A percentile compares a stretch with the other conserved stretches of the same genome.
These are phyloP conservation scores for Moringa oleifera DNA, from an alignment of 345 rosid genomes.

Conservation along the genomic window DNA sequence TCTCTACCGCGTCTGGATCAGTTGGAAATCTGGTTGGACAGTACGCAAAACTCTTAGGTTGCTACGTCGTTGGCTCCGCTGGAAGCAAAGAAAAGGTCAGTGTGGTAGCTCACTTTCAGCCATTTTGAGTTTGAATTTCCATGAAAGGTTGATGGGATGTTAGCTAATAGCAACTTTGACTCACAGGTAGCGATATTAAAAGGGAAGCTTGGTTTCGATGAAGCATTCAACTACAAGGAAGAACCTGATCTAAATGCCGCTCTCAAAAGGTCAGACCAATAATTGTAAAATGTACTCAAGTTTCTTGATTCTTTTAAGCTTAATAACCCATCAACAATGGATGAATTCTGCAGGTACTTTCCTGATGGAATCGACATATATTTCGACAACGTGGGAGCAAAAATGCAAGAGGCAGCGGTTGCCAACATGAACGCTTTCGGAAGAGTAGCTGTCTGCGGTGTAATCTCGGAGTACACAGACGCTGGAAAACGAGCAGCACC, in stretches of 20 bases:
- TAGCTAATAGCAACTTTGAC: not conserved
- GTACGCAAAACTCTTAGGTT: constrained; percentile 38
- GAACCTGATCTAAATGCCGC: not conserved
- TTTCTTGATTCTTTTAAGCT: too few species aligned
- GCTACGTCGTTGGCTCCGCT: constrained; percentile 50
- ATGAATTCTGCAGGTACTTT: constrained; percentile 33
- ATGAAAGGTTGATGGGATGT: not conserved
- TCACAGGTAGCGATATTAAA: not conserved
- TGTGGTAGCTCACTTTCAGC: not conserved
- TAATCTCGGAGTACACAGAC: constrained; percentile 39
- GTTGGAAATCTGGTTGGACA: constrained; percentile 54
- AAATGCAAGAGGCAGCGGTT: constrained; percentile 49
- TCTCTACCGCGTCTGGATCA: constrained; percentile 46
- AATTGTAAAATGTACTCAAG: too few species aligned
- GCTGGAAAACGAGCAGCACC: constrained; percentile 32
- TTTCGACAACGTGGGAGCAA: constrained; percentile 55
- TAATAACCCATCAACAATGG: too few species aligned
- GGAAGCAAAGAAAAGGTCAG: constrained; percentile 38
- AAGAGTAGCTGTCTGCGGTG: constrained; percentile 49
- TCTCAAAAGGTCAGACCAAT: not conserved
- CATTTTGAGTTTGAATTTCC: not conserved
- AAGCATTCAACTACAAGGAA: not conserved
- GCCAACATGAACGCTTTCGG: constrained; percentile 45
- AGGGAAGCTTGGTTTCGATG: not conserved
- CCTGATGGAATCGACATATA: constrained; percentile 57